Base-by-base conservation (phyloP, 2,329 filamentous ascomycete species). In the Ceratocystis colombiana region DNA sequence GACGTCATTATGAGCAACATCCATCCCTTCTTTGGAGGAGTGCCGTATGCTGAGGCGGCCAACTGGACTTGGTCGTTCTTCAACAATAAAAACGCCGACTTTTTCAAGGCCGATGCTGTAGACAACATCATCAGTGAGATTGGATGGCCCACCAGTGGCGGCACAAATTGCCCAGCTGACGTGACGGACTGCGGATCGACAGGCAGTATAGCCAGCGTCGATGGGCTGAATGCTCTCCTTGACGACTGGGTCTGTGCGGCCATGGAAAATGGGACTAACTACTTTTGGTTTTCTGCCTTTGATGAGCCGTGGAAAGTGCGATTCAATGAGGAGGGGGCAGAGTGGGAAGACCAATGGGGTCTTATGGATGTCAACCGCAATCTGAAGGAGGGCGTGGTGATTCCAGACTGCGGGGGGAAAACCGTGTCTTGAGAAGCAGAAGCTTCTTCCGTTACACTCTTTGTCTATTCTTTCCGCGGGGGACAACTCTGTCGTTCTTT, bases 231-330 rank as follows among this genome's bases (percentile, higher is more conserved):
- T 73, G 80, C 79, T n/a, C 91, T 96, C 72, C 87, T 97, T 84
- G 79, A 85, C 1, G 84, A 85, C 69, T 97, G 89, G 87, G 85
- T 97, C 0, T 97, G 93, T 74, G 80, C 84, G 64, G 86, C 88
- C 10, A 76, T 96, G 69, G 78, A 78, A 28, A 96, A 96, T 72
- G 88, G 87, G 59, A 96, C 91, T 1, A 86, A 95, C 70, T 97
- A 96, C 75, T 96, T 96, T 73, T 97, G 93, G 93, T 96, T 97
- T 74, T 89, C 92, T 73, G 90, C 91, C 8, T 97, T 96, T 74
- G 93, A 97, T 73, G 93, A 97, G 79, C 91, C 91, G 1, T 97
- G 93, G 93, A 96, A 97, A 78, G 79, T 88, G 66, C 73, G 75
- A 20, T 96, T 86, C 77, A 88, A 96, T 74, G 79, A 78, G 4